Evolutionary conservation across 2,329 filamentous ascomycete species (phyloP).

Genomic region (Scorias spongiosa): DNA sequence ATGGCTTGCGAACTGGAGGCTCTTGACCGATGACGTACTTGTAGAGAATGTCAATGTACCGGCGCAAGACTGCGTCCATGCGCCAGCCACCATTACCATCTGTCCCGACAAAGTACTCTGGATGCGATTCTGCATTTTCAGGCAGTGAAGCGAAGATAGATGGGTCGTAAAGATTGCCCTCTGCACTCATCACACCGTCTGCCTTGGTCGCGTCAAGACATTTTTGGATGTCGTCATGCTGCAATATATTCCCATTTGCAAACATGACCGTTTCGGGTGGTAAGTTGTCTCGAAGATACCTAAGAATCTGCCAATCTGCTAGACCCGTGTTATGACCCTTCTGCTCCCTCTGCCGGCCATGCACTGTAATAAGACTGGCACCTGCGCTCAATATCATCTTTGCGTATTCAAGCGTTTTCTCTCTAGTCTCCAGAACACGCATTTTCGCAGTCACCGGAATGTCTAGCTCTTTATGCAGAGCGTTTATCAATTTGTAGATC

Average conservation of each 20-base stretch:
- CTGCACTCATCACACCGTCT: constrained; percentile 89
- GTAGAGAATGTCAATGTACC: constrained; percentile 85
- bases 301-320: constrained; percentile 80
- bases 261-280: constrained; percentile 85
- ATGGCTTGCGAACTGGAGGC: constrained; percentile 51
- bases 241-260: constrained; percentile 87
- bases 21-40: constrained; percentile 53
- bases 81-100: constrained; percentile 74
- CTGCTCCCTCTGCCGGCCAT: constrained; percentile 76
- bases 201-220: constrained; percentile 75
- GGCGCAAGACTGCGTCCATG: constrained; percentile 70
- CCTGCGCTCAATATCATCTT: constrained; percentile 74
- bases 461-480: constrained; percentile 59
- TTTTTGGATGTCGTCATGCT: constrained; percentile 57
- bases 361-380: constrained; percentile 84
- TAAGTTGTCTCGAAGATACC: constrained; percentile 66
- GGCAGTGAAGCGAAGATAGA: constrained; percentile 65
- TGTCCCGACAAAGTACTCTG: constrained; percentile 72
- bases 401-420: constrained; percentile 79
- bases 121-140: constrained; percentile 1
- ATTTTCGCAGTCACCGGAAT: constrained; percentile 94
- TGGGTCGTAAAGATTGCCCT: constrained; percentile 87
- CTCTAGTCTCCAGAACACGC: constrained; percentile 69
- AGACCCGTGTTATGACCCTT: constrained; percentile 91
- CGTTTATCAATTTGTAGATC: constrained; percentile 69